Percentiles rank a stretch among this genome's conserved stretches.
These are phyloP conservation scores for button mushroom (Agaricus bisporus) DNA, from an alignment of 768 basidiomycete genomes.

Conservation along the genomic window DNA sequence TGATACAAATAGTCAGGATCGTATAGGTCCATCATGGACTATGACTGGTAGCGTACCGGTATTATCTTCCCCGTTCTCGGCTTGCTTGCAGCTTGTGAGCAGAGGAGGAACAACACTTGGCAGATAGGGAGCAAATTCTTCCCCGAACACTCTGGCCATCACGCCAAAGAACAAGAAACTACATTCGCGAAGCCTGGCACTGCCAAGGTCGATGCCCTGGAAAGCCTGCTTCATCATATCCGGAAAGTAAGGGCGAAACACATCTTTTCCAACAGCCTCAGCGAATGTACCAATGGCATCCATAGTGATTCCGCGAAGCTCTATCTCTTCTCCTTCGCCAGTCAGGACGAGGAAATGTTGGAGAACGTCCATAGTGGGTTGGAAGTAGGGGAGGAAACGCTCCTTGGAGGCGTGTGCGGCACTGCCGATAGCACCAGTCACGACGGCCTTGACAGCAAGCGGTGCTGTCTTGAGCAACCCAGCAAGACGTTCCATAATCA, in stretches of 20 bases:
- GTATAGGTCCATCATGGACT: neutral
- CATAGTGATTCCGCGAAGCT: conserved; percentile 95
- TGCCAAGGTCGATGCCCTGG: conserved; percentile 81
- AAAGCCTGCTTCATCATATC: conserved; percentile 95
- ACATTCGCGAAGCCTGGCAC: conserved; percentile 86
- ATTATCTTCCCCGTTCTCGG: conserved; percentile 66
- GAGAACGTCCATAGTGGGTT: conserved; percentile 82
- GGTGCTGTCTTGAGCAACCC: conserved; percentile 84
- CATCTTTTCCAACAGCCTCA: conserved; percentile 91
- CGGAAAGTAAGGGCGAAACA: conserved; percentile 94
- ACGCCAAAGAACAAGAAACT: conserved; percentile 98
- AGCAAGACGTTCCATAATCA: conserved; percentile 92
- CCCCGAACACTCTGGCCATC: conserved; percentile 95
- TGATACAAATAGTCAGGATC: conserved; percentile 13
- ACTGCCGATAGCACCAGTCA: conserved; percentile 96
- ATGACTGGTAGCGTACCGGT: conserved; percentile 30
- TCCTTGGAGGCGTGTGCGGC: conserved; percentile 94
- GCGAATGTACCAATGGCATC: conserved; percentile 99
- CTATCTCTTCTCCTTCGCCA: conserved; percentile 86
- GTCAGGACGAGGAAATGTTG: conserved; percentile 83
- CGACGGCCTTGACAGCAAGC: conserved; percentile 84
- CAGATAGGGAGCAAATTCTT: conserved; percentile 88
- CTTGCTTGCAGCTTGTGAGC: conserved; percentile 74
- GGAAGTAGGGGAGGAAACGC: conserved; percentile 91
- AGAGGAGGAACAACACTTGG: conserved; percentile 83